A percentile compares a stretch with the other conserved stretches of the same genome.
Conservation (phyloP, 1,284 basidiomycete genomes). For the Fomitopsis pinicola region DNA sequence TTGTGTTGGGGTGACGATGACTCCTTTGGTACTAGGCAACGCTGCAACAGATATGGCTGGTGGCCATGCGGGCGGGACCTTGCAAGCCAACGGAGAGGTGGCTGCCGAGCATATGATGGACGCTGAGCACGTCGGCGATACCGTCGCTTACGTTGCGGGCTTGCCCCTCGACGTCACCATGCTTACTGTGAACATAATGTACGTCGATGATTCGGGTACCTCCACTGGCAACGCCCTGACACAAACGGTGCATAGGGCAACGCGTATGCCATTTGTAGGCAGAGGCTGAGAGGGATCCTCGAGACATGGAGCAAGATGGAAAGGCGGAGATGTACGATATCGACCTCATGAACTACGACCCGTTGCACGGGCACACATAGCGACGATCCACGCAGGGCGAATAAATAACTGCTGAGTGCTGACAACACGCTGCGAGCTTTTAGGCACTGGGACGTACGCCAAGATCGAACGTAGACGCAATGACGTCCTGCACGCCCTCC, state of each 20-base stretch:
- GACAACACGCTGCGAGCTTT: not conserved
- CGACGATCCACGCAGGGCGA: too few relatives aligned
- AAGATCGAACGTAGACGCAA: conserved; percentile 45
- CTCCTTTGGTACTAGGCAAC: conserved; percentile 45
- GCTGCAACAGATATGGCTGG: conserved; percentile 57
- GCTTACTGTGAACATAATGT: conserved; percentile 74
- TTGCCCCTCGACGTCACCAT: conserved; percentile 69
- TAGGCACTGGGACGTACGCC: not conserved
- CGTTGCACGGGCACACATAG: too few relatives aligned
- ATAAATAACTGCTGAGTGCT: too few relatives aligned
- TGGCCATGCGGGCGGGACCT: conserved; percentile 42
- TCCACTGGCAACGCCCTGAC: not conserved
- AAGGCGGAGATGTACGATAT: not conserved
- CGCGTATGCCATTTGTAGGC: conserved; percentile 17
- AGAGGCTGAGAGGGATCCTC: conserved; percentile 4
- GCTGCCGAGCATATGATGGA: conserved; percentile 64
- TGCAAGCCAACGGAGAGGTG: conserved; percentile 66
- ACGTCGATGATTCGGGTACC: conserved; percentile 24
- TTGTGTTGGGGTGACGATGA: not conserved
- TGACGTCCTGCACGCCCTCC: conserved; percentile 71
- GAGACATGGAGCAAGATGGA: too few relatives aligned
- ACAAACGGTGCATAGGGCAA: conserved; percentile 18
- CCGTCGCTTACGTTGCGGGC: conserved; percentile 66
- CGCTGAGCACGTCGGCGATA: conserved; percentile 64
- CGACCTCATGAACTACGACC: too few relatives aligned